Percentiles rank a stretch among this genome's conserved stretches.
Evolutionary conservation across 345 rosid genomes (phyloP).

Genomic region (Clarkia xantiana): DNA sequence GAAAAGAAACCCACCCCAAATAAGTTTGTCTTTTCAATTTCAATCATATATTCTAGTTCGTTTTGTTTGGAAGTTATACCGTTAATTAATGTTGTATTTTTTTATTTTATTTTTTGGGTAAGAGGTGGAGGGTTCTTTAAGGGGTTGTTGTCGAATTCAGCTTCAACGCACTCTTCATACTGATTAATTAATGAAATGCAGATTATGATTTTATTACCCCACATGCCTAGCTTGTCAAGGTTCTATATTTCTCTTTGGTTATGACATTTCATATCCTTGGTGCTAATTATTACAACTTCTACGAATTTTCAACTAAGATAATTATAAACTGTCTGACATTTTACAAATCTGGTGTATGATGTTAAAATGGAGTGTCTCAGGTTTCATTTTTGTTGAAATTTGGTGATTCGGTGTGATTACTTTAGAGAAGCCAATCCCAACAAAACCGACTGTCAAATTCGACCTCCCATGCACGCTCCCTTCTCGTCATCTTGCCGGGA

Average conservation of each 20-base stretch:
- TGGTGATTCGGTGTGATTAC: too few relatives aligned
- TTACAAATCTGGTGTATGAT: too few relatives aligned
- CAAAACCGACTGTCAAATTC: too few relatives aligned
- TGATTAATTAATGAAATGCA: slow-evolving; percentile 40
- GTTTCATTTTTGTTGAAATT: too few relatives aligned
- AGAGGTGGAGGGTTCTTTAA: neutral
- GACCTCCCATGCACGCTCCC: too few relatives aligned
- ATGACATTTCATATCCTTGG: too few relatives aligned
- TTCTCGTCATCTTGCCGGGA: too few relatives aligned
- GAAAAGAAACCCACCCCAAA: slow-evolving; percentile 13
- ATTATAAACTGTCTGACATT: too few relatives aligned
- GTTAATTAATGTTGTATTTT: slow-evolving; percentile 11
- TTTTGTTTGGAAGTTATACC: slow-evolving; percentile 21
- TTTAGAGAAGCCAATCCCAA: too few relatives aligned
- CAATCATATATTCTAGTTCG: slow-evolving; percentile 14
- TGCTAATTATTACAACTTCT: too few relatives aligned
- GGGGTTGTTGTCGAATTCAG: slow-evolving; percentile 17
- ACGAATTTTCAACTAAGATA: too few relatives aligned
- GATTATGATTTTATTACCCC: neutral
- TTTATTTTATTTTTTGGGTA: slow-evolving; percentile 31
- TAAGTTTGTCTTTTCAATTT: slow-evolving; percentile 18
- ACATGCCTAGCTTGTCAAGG: neutral
- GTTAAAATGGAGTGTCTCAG: too few relatives aligned
- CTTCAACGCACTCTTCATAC: slow-evolving; percentile 29
- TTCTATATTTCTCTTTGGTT: neutral